Evolutionary conservation across 768 basidiomycete genomes (phyloP), one percentile per base, ranked within the genome.

Genomic region (Boletus patriciae): DNA sequence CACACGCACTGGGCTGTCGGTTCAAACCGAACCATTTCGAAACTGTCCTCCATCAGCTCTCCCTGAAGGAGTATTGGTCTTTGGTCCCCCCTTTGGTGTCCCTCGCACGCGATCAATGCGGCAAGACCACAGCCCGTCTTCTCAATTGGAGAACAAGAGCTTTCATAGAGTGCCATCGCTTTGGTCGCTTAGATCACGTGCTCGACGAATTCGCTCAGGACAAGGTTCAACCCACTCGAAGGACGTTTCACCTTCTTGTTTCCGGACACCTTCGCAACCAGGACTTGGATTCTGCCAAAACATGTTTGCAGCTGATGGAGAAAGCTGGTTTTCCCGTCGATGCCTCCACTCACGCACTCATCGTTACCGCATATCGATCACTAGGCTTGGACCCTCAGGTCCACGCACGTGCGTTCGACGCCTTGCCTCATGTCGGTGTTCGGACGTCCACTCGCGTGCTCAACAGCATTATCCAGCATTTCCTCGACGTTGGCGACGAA

Each of bases 121-220:
- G 80, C 42, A 74, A 73, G 50, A 76, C 79, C 3, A 85, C 83
- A 4, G 61, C 71, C 31, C 80, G 83, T 33, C 74, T 92, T 23
- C 77, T 92, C 58, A 84, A 92, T 67, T 91, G 88, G 88, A 81
- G 82, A 46, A 74, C 80, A 9, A 81, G 83, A 37, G 86, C 88
- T 1, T 65, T 83, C 40, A 69, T 85, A 55, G 85, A 90, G 67
- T 74, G 72, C 6, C 73, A 79, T 54, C 71, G 78, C 31, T 88
- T 79, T 62, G 65, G 70, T 25, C 65, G 64, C 8, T 72, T 92
- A 25, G 70, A 76, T 55, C 67, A 64, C 40, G 74, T 81, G 3
- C 69, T 87, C 43, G 66, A 75, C 27, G 78, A 85, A 51, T 91
- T 86, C 73, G 63, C 73, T 48, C 64, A 66, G 27, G 72, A 77